These are phyloP conservation scores for Ogataea chonburiensis DNA, from an alignment of 805 yeast species.

Conservation along the genomic window DNA sequence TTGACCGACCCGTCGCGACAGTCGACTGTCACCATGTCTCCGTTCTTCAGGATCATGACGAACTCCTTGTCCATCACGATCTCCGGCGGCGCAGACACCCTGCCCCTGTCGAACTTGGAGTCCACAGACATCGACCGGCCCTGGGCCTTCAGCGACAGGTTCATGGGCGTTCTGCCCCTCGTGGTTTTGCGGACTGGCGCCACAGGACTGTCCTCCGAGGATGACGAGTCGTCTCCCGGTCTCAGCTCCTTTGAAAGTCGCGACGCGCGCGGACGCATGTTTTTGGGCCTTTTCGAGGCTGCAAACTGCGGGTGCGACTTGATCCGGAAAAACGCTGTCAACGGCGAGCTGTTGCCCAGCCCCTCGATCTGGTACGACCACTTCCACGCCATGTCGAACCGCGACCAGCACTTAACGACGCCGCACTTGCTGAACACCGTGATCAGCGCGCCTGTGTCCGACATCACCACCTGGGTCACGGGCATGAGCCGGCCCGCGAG, in stretches of 20 bases:
- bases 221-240: constrained; percentile 9
- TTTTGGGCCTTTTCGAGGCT: constrained; percentile 31
- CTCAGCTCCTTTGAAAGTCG: constrained; percentile 14
- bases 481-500: constrained; percentile 55
- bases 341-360: constrained; percentile 38
- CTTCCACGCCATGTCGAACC: constrained; percentile 51
- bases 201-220: constrained; percentile 2
- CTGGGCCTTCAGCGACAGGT: constrained; percentile 8
- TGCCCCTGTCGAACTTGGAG: constrained; percentile 33
- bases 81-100: constrained; percentile 28
- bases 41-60: constrained; percentile 51
- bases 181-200: not conserved
- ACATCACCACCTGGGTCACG: constrained; percentile 52
- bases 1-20: constrained; percentile 48
- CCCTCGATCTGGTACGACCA: constrained; percentile 51
- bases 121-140: constrained; percentile 32
- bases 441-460: constrained; percentile 58
- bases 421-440: constrained; percentile 55
- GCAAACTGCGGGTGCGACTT: constrained; percentile 44
- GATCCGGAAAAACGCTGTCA: constrained; percentile 61
- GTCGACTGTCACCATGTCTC: constrained; percentile 47
- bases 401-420: constrained; percentile 58
- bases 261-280: constrained; percentile 20
- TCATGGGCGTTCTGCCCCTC: constrained; percentile 1
- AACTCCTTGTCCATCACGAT: constrained; percentile 42